Evolutionary conservation across 1,284 basidiomycete species (phyloP).

Genomic region (Serendipita sp.): DNA sequence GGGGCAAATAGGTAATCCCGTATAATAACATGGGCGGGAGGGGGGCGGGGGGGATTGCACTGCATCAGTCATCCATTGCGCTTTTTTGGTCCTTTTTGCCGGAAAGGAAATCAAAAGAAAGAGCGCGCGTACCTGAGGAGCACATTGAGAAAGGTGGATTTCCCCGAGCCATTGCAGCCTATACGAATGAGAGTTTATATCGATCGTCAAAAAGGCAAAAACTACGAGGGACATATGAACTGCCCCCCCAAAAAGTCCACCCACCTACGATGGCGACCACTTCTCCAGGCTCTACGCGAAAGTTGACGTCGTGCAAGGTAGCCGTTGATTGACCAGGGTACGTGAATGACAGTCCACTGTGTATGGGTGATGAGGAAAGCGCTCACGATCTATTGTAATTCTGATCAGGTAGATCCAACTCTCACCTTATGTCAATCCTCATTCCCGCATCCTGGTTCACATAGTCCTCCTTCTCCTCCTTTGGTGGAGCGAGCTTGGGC

Average conservation of each 20-base stretch:
- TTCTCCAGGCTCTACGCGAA: slow-evolving; percentile 57
- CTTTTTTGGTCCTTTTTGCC: neutral
- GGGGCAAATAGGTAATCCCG: neutral
- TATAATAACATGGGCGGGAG: too few relatives aligned
- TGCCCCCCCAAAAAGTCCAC: neutral
- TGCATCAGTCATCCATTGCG: neutral
- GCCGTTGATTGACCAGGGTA: slow-evolving; percentile 58
- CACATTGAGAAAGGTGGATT: neutral
- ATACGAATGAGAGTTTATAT: neutral
- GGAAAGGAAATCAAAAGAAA: too few relatives aligned
- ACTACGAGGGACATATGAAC: slow-evolving; percentile 30
- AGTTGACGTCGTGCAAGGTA: slow-evolving; percentile 50
- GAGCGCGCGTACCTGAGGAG: slow-evolving; percentile 42
- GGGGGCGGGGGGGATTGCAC: too few relatives aligned
- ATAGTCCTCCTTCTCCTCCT: slow-evolving; percentile 36
- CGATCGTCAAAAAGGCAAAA: neutral
- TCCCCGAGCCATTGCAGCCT: slow-evolving; percentile 6
- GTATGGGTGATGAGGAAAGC: slow-evolving; percentile 9
- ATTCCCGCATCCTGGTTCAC: slow-evolving; percentile 33
- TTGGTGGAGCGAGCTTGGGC: slow-evolving; percentile 45
- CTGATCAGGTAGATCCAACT: slow-evolving; percentile 2
- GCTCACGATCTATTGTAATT: slow-evolving; percentile 14
- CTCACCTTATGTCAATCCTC: slow-evolving; percentile 51
- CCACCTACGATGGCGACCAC: slow-evolving; percentile 67
- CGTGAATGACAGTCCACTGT: slow-evolving; percentile 54